phyloP scores from a whole-genome alignment of 805 yeast genomes.

The Scheffersomyces coipomensis region DNA sequence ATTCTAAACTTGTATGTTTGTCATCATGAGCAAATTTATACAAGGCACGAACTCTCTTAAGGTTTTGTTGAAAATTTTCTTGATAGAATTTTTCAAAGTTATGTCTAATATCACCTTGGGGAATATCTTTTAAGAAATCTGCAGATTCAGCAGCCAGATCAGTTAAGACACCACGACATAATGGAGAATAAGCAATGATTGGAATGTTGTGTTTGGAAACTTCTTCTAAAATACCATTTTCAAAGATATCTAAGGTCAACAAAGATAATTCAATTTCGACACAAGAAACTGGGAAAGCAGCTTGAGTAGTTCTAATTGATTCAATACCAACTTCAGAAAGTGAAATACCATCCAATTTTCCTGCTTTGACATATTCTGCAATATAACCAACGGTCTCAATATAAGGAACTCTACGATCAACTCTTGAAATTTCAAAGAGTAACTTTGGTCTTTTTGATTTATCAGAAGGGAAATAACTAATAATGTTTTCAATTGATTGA shows the following conservation, averaged over 20 bases:
- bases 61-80: conserved; percentile 57
- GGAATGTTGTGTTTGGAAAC: conserved; percentile 62
- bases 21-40: conserved; percentile 47
- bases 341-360: conserved; percentile 68
- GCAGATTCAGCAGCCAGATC: conserved; percentile 49
- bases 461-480: conserved; percentile 25
- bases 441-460: conserved; percentile 30
- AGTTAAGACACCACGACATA: conserved; percentile 75
- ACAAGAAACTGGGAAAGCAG: conserved; percentile 56
- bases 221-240: conserved; percentile 61
- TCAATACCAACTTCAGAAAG: conserved; percentile 69
- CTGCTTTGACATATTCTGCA: conserved; percentile 57
- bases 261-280: conserved; percentile 82
- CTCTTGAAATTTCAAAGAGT: conserved; percentile 71
- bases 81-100: conserved; percentile 56
- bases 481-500: conserved; percentile 46
- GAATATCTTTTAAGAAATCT: conserved; percentile 41
- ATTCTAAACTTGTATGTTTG: conserved; percentile 57
- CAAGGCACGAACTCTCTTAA: conserved; percentile 47
- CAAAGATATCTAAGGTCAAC: conserved; percentile 58
- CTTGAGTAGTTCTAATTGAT: conserved; percentile 56
- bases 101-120: conserved; percentile 54
- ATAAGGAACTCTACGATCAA: conserved; percentile 55
- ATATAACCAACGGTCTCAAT: conserved; percentile 59
- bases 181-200: conserved; percentile 78